A percentile compares a stretch with the other conserved stretches of the same genome.
phyloP scores from a whole-genome alignment of 495 filamentous ascomycete genomes.

The Aspergillus wentii region DNA sequence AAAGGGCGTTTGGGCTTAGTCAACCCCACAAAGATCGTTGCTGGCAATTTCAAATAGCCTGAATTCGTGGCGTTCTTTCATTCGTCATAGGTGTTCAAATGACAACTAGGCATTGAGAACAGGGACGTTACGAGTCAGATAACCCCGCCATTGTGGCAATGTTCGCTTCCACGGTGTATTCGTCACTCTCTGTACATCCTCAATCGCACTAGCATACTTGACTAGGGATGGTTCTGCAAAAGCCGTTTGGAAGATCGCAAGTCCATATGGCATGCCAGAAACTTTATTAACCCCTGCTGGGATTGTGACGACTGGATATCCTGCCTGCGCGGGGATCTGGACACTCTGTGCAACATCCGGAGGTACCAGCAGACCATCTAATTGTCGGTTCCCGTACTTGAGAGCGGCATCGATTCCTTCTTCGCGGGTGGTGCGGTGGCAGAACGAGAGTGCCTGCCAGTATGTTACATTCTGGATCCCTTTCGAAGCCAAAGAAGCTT shows the following conservation, averaged over 20 bases:
- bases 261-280: constrained; percentile 66
- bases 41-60: no score
- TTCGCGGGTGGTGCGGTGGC: constrained; percentile 51
- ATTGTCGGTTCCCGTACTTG: constrained; percentile 33
- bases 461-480: constrained; percentile 64
- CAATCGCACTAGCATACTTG: constrained; percentile 64
- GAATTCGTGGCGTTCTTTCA: no score
- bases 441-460: constrained; percentile 57
- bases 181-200: constrained; percentile 49
- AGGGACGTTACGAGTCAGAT: constrained; percentile 45
- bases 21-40: no score
- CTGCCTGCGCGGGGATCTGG: constrained; percentile 51
- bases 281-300: constrained; percentile 49
- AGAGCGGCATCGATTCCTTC: constrained; percentile 67
- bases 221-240: constrained; percentile 58
- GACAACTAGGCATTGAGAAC: constrained; percentile 39
- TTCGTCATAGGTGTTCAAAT: no score
- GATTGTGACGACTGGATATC: constrained; percentile 67
- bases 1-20: no score
- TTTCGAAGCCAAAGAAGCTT: constrained; percentile 53
- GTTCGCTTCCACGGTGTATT: constrained; percentile 36
- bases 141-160: constrained; percentile 49
- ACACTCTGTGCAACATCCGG: constrained; percentile 61
- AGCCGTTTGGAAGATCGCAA: constrained; percentile 62
- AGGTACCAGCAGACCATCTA: constrained; percentile 61